A percentile compares a stretch with the other conserved stretches of the same genome.
phyloP scores from a whole-genome alignment of 805 yeast species.

The Sugiyamaella qingdaonensis region DNA sequence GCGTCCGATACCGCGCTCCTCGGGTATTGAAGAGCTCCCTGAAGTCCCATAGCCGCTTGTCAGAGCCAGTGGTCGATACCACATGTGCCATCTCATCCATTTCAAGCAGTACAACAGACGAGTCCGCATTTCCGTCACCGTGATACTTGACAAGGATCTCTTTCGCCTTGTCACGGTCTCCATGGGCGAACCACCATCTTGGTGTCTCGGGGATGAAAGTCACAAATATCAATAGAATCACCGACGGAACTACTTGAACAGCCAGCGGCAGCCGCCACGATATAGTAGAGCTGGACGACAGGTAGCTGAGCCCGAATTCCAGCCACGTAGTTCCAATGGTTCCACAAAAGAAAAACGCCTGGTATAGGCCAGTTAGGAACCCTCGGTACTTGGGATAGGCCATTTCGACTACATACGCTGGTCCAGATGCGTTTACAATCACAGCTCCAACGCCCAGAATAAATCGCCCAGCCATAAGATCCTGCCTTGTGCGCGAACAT shows the following conservation, averaged over 20 bases:
- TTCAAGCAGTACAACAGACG: conserved; percentile 8
- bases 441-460: conserved; percentile 12
- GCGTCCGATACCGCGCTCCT: conserved; percentile 7
- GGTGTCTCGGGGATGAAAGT: conserved; percentile 16
- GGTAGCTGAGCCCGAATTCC: conserved; percentile 8
- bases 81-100: conserved; percentile 6
- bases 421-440: conserved; percentile 10
- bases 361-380: conserved; percentile 18
- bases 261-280: conserved; percentile 4
- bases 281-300: conserved; percentile 6
- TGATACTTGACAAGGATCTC: conserved; percentile 6
- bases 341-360: conserved; percentile 18
- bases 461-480: conserved; percentile 13
- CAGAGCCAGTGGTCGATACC: not conserved
- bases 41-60: conserved; percentile 12
- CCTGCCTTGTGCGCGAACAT: conserved; percentile 7
- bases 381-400: conserved; percentile 17
- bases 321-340: conserved; percentile 15
- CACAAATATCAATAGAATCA: not conserved
- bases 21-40: conserved; percentile 9
- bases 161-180: conserved; percentile 1
- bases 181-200: conserved; percentile 15
- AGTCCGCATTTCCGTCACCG: conserved; percentile 5
- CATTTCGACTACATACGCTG: conserved; percentile 11
- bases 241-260: conserved; percentile 12